Conservation (phyloP, 2,329 filamentous ascomycete species). For the Plenodomus lindquistii region DNA sequence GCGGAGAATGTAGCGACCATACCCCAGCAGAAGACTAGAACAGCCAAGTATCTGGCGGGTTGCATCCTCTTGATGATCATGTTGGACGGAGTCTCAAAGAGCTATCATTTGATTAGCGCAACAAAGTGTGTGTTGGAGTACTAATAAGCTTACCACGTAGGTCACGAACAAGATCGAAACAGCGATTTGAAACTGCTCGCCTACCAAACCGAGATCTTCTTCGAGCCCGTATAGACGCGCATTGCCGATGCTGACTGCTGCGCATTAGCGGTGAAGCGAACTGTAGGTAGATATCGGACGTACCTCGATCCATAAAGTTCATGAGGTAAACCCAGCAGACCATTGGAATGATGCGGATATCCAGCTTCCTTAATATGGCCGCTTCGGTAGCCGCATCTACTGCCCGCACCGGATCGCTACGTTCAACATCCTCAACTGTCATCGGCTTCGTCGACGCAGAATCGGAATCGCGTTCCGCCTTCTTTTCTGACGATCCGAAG, state of each 20-base stretch:
- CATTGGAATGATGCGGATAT: constrained; percentile 54
- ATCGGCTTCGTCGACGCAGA: constrained; percentile 13
- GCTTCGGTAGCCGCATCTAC: constrained; percentile 53
- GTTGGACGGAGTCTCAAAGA: constrained; percentile 53
- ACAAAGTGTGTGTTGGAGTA: background rate
- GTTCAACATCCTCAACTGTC: constrained; percentile 18
- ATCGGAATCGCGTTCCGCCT: constrained; percentile 13
- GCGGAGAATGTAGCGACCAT: constrained; percentile 25
- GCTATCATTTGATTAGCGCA: constrained; percentile 14
- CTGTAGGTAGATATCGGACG: background rate
- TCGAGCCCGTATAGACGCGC: constrained; percentile 35
- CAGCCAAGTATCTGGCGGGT: constrained; percentile 28
- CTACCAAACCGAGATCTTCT: constrained; percentile 21
- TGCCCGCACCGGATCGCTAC: constrained; percentile 3
- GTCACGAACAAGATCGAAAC: constrained; percentile 30
- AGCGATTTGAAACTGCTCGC: constrained; percentile 27
- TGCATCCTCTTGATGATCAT: constrained; percentile 52
- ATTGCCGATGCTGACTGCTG: constrained; percentile 45
- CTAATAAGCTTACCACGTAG: constrained; percentile 21
- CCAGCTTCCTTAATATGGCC: constrained; percentile 54
- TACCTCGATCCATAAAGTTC: constrained; percentile 53
- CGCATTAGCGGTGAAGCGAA: background rate
- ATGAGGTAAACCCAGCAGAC: constrained; percentile 60
- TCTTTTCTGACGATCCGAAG: constrained; percentile 10
- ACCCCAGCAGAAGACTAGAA: constrained; percentile 30